Conservation (phyloP, 2,329 filamentous ascomycete genomes). For the Clarireedia hainanense region DNA sequence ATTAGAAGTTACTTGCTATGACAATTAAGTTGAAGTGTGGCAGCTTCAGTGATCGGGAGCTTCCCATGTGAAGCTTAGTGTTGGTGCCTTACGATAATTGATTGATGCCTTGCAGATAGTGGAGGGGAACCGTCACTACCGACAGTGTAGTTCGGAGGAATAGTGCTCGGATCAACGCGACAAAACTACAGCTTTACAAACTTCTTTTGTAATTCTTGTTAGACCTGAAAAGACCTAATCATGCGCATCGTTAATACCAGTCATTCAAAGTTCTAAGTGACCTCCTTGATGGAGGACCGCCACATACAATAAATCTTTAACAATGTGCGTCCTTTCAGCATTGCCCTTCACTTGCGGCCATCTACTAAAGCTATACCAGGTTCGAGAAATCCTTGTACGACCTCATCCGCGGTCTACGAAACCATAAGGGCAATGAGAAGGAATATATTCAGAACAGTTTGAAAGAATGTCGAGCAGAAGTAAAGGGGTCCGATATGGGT, state of each 20-base stretch:
- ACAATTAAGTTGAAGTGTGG: not conserved
- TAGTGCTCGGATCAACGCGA: not conserved
- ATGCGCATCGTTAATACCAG: not conserved
- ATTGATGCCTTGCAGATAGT: not conserved
- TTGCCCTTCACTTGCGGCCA: not conserved
- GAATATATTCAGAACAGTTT: constrained; percentile 91
- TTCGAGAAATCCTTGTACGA: constrained; percentile 99
- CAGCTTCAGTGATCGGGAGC: not conserved
- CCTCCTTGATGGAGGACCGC: constrained; percentile 7
- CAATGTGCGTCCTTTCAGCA: constrained; percentile 10
- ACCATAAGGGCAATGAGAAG: constrained; percentile 90
- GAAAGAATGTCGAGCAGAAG: constrained; percentile 91
- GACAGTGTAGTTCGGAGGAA: too few species aligned
- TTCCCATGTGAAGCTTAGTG: not conserved
- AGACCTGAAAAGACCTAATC: not conserved
- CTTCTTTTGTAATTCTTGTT: not conserved
- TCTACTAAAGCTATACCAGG: constrained; percentile 43
- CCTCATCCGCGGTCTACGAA: constrained; percentile 91
- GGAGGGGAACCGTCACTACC: too few species aligned
- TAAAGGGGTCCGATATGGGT: constrained; percentile 91
- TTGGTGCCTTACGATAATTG: not conserved
- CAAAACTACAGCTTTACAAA: not conserved
- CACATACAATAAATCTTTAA: constrained; percentile 1
- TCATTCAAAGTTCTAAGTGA: constrained; percentile 1
- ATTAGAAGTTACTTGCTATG: not conserved